Base-by-base conservation (phyloP, 352 stramenopile genomes). In the Phytopythium delawarense region DNA sequence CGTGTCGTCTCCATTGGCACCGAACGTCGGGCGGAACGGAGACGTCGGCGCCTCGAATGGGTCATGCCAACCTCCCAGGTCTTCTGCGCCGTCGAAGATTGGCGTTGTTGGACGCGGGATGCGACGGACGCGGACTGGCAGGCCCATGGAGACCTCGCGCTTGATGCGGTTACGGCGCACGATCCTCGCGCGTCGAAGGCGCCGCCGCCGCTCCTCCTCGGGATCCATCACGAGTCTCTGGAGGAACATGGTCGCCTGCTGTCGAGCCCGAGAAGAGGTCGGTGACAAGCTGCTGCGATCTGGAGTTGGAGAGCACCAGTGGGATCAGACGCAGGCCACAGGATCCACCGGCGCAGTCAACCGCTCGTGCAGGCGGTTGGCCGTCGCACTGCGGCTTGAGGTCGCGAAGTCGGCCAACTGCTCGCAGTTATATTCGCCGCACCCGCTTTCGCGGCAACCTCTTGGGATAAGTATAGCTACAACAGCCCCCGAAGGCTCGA, bases 91-190 rank as follows among this genome's bases (percentile, higher is more conserved):
- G 12, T 70, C 69, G 16, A 64, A 67, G 55, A 1, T 42, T 20
- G 53, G 56, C 53, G 44, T 68, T 63, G 51, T 37, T 42, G 51
- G 53, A 21, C 52, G 56, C 18, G 64, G 60, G 28, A 71, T 25
- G 25, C 70, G 63, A 34, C 20, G 58, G 9, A 44, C 54, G 30
- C 70, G 66, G 35, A 70, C 21, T 1, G 60, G 60, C 11, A 87
- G 65, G 20, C 75, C 79, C 52, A 80, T 72, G 3, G 60, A 71
- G 57, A 86, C 63, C 63, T 90, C 81, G 4, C 62, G 61, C 40
- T 83, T 79, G 74, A 88, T 87, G 16, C 81, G 78, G 28, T 88
- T 90, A 16, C 81, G 71, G 2, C 79, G 71, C 7, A 87, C 66
- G 63, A 90, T 88, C 18, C 70, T 70, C 35, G 78, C 81, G 11